These are phyloP conservation scores for Barnettozyma wickerhamii DNA, from an alignment of 805 yeast genomes.

Conservation along the genomic window DNA sequence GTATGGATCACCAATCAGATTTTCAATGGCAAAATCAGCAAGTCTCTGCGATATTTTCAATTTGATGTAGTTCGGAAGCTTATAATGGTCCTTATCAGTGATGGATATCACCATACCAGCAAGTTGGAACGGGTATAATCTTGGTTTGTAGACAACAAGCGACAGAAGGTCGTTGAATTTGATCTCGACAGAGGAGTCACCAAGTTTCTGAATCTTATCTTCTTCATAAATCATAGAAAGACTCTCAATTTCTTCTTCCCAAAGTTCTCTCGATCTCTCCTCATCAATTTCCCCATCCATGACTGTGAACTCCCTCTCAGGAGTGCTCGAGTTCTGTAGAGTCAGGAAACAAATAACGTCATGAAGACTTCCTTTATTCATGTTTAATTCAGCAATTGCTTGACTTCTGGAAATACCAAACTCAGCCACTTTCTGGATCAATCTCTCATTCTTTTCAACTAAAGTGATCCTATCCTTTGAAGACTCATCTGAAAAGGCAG, in stretches of 20 bases:
- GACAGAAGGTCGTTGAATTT: slow-evolving; percentile 26
- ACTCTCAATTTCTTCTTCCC: slow-evolving; percentile 77
- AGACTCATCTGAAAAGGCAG: slow-evolving; percentile 46
- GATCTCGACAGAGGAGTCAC: slow-evolving; percentile 19
- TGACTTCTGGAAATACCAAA: slow-evolving; percentile 72
- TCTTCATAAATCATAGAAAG: slow-evolving; percentile 50
- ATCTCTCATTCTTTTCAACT: slow-evolving; percentile 49
- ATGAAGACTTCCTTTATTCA: slow-evolving; percentile 40
- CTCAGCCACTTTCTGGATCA: slow-evolving; percentile 51
- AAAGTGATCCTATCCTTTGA: slow-evolving; percentile 43
- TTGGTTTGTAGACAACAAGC: slow-evolving; percentile 40
- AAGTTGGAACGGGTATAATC: slow-evolving; percentile 56
- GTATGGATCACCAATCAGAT: slow-evolving; percentile 64
- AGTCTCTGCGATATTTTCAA: slow-evolving; percentile 48
- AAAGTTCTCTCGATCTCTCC: slow-evolving; percentile 34
- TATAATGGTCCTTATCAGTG: slow-evolving; percentile 31
- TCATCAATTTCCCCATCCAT: slow-evolving; percentile 4
- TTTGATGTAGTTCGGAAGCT: slow-evolving; percentile 68
- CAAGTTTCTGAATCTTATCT: slow-evolving; percentile 26
- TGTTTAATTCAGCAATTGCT: slow-evolving; percentile 44
- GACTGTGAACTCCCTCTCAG: slow-evolving; percentile 1
- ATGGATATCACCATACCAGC: slow-evolving; percentile 65
- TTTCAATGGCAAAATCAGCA: slow-evolving; percentile 37
- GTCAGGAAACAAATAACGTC: slow-evolving; percentile 13
- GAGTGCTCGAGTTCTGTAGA: slow-evolving; percentile 8